Base-by-base conservation (phyloP, 1,284 basidiomycete genomes). In the Psilocybe mexicana region DNA sequence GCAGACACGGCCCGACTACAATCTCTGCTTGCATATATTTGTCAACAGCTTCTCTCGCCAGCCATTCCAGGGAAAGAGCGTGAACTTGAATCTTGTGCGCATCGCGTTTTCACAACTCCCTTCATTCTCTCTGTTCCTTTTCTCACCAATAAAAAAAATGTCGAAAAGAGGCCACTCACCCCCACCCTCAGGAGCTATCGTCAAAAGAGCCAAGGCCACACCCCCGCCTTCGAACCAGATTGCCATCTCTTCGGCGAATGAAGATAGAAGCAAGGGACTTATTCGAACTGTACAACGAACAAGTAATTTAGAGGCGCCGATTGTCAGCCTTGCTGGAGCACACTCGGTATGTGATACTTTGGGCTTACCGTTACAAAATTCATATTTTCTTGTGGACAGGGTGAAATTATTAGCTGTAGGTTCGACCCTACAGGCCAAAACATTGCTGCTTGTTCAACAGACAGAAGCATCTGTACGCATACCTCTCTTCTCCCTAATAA, bases 361-460 rank as follows among this genome's bases (percentile, higher is more conserved):
- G 14, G 35, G 49, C 57, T 65, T 8, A 1, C 30, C 62, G 30
- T 12, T 47, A 30, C 6, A 43, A 25, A 23, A 33, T 49, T 23
- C 12, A 2, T 36, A 14, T 28, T 6, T 2, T 23, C 1, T 40
- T 12, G 24, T 50, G 6, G 6, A 40, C 45, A 92, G 89, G 86
- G 80, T 8, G 91, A 93, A 73, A 89, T 92, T 57, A 59, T 91
- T 63, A 88, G 87, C 64, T 91, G 89, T 74, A 79, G 88, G 60
- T 93, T 93, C 65, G 90, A 92, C 69, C 88, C 90, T 18, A 87
- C 85, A 0, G 91, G 91, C 6, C 88, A 92, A 72, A 90, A 92
- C 64, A 85, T 93, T 59, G 90, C 91, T 44, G 91, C 90, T 10
- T 90, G 87, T 70, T 92, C 90, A n/a, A 79, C 87, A 3, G 90